Conservation (phyloP, 192 early-diverging fungal genomes). For the Coemansia pectinata region DNA sequence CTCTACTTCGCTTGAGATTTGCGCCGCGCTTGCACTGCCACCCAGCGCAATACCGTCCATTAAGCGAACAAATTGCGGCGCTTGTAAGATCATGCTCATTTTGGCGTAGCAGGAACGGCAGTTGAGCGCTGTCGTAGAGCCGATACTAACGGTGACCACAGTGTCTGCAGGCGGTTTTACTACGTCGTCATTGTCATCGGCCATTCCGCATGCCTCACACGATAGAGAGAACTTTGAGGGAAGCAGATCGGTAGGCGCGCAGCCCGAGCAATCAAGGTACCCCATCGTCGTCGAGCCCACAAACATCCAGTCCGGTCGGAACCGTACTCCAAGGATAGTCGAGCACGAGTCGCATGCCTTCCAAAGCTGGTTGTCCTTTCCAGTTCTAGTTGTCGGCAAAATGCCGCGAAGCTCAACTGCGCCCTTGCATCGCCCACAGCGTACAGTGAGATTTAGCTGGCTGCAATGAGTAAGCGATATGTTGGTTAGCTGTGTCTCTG, state of each 20-base stretch:
- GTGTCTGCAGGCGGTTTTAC: slow-evolving; percentile 7
- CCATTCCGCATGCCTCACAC: slow-evolving; percentile 66
- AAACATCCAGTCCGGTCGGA: slow-evolving; percentile 65
- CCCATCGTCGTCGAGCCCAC: slow-evolving; percentile 60
- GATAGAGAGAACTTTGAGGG: slow-evolving; percentile 69
- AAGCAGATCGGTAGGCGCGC: slow-evolving; percentile 69
- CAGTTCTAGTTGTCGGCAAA: slow-evolving; percentile 17
- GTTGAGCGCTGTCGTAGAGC: slow-evolving; percentile 8
- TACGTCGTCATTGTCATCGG: not conserved
- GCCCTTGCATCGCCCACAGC: slow-evolving; percentile 77
- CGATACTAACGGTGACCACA: slow-evolving; percentile 28
- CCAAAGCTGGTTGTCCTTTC: slow-evolving; percentile 50
- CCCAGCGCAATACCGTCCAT: slow-evolving; percentile 35
- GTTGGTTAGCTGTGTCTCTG: slow-evolving; percentile 59
- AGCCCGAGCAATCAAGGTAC: slow-evolving; percentile 72
- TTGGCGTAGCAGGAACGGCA: slow-evolving; percentile 45
- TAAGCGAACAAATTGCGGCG: slow-evolving; percentile 59
- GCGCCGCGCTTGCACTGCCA: slow-evolving; percentile 36
- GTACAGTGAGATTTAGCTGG: slow-evolving; percentile 63
- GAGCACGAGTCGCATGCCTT: slow-evolving; percentile 61
- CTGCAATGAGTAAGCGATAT: slow-evolving; percentile 69
- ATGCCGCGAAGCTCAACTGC: slow-evolving; percentile 65
- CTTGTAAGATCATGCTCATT: slow-evolving; percentile 46
- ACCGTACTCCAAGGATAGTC: slow-evolving; percentile 58
- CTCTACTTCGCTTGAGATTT: slow-evolving; percentile 43